phyloP scores from a whole-genome alignment of 345 rosid species.

The Psidium guajava region DNA sequence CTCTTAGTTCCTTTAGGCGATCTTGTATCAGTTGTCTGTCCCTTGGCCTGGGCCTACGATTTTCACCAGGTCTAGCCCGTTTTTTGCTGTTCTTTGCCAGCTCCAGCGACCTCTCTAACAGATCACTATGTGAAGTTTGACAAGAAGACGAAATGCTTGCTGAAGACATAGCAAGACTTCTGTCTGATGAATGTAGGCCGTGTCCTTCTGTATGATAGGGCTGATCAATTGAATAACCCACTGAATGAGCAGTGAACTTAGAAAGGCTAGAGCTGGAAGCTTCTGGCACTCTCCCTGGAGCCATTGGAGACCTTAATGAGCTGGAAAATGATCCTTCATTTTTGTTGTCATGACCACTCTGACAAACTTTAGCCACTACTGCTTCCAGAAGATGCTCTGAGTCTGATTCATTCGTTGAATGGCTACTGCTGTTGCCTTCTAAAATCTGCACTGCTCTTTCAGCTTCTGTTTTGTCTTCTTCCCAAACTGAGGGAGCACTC shows the following conservation, averaged over 20 bases:
- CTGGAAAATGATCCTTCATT: conserved; percentile 40
- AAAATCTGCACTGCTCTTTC: conserved; percentile 20
- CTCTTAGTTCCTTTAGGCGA: conserved; percentile 92
- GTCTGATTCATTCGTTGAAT: conserved; percentile 39
- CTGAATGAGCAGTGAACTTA: conserved; percentile 26
- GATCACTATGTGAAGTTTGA: conserved; percentile 59
- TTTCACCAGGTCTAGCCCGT: conserved; percentile 86
- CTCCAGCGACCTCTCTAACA: conserved; percentile 48
- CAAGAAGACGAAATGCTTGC: conserved; percentile 62
- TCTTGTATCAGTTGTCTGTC: conserved; percentile 97
- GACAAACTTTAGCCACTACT: conserved; percentile 63
- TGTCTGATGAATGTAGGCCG: conserved; percentile 37
- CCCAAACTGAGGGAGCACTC: conserved; percentile 19
- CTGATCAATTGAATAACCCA: conserved; percentile 34
- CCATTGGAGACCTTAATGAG: conserved; percentile 41
- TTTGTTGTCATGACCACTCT: conserved; percentile 31
- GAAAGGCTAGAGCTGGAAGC: conserved; percentile 25
- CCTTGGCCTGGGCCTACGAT: conserved; percentile 85
- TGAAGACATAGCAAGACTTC: conserved; percentile 49
- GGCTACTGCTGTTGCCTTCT: conserved; percentile 47
- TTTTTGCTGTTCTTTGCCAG: conserved; percentile 56
- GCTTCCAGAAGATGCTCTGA: conserved; percentile 88
- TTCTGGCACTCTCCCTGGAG: conserved; percentile 34
- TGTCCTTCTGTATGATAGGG: conserved; percentile 27
- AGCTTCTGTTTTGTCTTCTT: conserved; percentile 35